A percentile compares a stretch with the other conserved stretches of the same genome.
Evolutionary conservation across 805 yeast genomes (phyloP).

Genomic region (Metschnikowia sp.): DNA sequence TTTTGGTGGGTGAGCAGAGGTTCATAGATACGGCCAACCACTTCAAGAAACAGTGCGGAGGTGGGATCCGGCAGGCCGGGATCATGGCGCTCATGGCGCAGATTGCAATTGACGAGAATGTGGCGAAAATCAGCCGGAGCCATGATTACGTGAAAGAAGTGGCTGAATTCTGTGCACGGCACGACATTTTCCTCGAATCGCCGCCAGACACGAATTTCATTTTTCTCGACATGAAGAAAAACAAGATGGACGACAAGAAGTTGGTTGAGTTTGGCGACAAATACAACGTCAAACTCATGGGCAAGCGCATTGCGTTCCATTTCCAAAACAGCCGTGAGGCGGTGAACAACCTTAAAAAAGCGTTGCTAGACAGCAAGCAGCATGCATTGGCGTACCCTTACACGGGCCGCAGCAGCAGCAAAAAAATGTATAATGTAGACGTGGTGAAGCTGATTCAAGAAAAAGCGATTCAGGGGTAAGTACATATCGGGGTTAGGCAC

Average conservation of each 20-base stretch:
- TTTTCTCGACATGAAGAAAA: slow-evolving; percentile 56
- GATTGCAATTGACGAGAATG: slow-evolving; percentile 72
- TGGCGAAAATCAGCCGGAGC: slow-evolving; percentile 49
- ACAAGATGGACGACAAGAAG: slow-evolving; percentile 54
- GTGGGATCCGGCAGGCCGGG: slow-evolving; percentile 90
- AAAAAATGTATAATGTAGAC: slow-evolving; percentile 8
- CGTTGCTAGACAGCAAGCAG: slow-evolving; percentile 54
- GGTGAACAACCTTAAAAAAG: slow-evolving; percentile 41
- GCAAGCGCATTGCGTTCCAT: slow-evolving; percentile 80
- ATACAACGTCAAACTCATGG: slow-evolving; percentile 61
- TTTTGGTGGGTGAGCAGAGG: slow-evolving; percentile 63
- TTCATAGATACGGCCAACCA: slow-evolving; percentile 73
- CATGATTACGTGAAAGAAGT: slow-evolving; percentile 53
- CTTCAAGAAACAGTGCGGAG: slow-evolving; percentile 89
- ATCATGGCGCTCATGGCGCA: slow-evolving; percentile 76
- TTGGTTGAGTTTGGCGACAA: slow-evolving; percentile 55
- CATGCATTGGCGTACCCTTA: slow-evolving; percentile 51
- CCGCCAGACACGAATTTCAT: slow-evolving; percentile 87
- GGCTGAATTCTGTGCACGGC: slow-evolving; percentile 48
- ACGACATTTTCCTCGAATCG: slow-evolving; percentile 58
- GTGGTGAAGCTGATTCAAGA: slow-evolving; percentile 5
- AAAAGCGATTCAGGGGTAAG: not conserved
- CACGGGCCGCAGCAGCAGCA: not conserved
- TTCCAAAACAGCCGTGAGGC: slow-evolving; percentile 37
- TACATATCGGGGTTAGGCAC: no score